Evolutionary conservation across 108 stramenopile species (phyloP), one percentile per base, ranked within the genome.

Genomic region (Schizochytrium sp.): DNA sequence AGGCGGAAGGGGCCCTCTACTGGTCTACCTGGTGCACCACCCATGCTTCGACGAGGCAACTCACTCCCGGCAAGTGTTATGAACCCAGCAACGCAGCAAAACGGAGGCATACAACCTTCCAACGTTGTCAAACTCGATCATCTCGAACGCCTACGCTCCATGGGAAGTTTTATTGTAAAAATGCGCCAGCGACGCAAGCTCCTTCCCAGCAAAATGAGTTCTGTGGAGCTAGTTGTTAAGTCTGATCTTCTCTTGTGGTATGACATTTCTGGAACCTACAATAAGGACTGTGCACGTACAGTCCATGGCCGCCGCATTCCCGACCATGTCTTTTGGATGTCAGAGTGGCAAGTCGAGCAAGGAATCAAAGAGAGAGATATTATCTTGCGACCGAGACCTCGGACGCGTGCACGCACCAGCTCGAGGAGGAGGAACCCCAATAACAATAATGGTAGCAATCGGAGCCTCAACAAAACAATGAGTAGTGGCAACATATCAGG

Each of bases 231-330:
- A 2, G 76, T 55, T 38, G 40, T 83, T 2, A 83, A 55, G 47
- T 49, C 76, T 13, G 76, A 83, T 53, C 76, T 83, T 38, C 45
- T 83, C 76, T 38, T 83, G 40, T 49, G 47, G 76, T 40, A 83
- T 53, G 53, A 55, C 76, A 10, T 42, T 47, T 69, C 64, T 8
- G 28, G 28, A 28, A 83, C 50, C 15, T 40, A 47, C 50, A 56
- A 5, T 53, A 55, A 55, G 47, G 76, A 83, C 15, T 44, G 64
- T 40, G 28, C n/a, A 5, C 19, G 76, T 1, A 83, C 50, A 5
- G 47, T 83, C 10, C 47, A 83, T 40, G 76, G 76, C 10, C 53
- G 47, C 8, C 47, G 76, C 47, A 55, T 83, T 2, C 76, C 76
- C 5, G 76, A 49, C 15, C 47, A 55, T 10, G 76, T 83, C 5